Conservation (phyloP, 441 rosid species). For the Mallotus japonicus region DNA sequence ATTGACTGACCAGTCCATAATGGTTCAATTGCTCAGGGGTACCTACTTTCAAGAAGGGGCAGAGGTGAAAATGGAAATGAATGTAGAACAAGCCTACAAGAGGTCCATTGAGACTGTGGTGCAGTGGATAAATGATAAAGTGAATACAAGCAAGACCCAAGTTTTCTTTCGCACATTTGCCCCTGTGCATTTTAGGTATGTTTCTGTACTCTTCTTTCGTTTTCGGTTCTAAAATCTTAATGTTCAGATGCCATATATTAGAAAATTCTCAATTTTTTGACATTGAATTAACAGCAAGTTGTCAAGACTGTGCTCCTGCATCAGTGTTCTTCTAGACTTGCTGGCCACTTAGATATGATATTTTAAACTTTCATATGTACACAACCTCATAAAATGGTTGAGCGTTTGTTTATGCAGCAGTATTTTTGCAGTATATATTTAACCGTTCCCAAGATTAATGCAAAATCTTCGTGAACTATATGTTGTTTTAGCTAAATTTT, state of each 20-base stretch:
- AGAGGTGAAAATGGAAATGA: slow-evolving; percentile 57
- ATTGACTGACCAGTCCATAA: neutral
- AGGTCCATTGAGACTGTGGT: slow-evolving; percentile 64
- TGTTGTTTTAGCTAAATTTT: neutral
- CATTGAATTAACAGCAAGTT: neutral
- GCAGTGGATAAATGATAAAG: slow-evolving; percentile 63
- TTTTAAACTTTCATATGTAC: neutral
- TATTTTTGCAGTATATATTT: too few relatives aligned
- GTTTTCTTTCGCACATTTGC: slow-evolving; percentile 91
- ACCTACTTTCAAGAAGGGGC: slow-evolving; percentile 79
- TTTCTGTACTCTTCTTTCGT: neutral
- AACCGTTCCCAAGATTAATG: neutral
- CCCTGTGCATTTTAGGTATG: slow-evolving; percentile 95
- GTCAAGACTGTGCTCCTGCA: neutral
- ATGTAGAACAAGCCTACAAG: slow-evolving; percentile 57
- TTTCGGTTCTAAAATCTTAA: neutral
- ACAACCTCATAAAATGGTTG: neutral
- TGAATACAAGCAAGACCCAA: slow-evolving; percentile 60
- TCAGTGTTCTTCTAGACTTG: neutral
- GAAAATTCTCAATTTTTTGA: too few relatives aligned
- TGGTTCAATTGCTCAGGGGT: slow-evolving; percentile 45
- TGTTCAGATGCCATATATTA: neutral
- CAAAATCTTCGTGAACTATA: neutral
- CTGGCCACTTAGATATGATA: neutral
- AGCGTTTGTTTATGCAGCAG: neutral